Percentiles rank a stretch among this genome's conserved stretches.
These are phyloP conservation scores for Colletotrichum kahawae DNA, from an alignment of 2,329 filamentous ascomycete species.

Conservation along the genomic window DNA sequence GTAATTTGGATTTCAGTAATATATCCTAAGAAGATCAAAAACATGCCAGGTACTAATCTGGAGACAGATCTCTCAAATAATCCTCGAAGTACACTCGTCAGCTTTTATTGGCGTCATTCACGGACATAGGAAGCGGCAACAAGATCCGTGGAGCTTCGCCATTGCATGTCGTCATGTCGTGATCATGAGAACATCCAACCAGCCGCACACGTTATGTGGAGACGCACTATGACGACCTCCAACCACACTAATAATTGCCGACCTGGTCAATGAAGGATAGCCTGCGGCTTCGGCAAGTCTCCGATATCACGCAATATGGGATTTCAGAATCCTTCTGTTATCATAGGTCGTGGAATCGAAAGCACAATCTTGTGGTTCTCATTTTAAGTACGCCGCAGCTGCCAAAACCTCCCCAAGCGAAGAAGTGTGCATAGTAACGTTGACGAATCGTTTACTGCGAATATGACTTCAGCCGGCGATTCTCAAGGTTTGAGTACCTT, in stretches of 20 bases:
- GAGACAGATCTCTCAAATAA: background rate
- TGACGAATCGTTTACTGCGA: background rate
- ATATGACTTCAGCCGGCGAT: background rate
- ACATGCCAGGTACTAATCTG: background rate
- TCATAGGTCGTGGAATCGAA: background rate
- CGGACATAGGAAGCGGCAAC: background rate
- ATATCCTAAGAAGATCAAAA: rapidly evolving
- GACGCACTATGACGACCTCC: background rate
- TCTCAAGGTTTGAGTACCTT: no score
- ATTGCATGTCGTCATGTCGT: slow-evolving; percentile 11
- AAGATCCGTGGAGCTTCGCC: background rate
- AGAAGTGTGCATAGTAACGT: background rate
- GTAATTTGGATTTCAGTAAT: background rate
- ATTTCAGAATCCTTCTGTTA: background rate
- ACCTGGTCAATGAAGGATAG: background rate
- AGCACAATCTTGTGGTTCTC: background rate
- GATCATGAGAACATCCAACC: background rate
- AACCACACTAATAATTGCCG: background rate
- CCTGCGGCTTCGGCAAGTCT: background rate
- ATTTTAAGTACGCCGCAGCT: background rate
- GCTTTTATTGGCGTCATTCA: background rate
- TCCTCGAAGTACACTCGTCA: background rate
- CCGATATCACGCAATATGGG: background rate
- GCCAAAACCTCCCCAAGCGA: background rate
- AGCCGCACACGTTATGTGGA: background rate